These are phyloP conservation scores for Solanum rostratum DNA, from an alignment of 257 asterid genomes.

Conservation along the genomic window DNA sequence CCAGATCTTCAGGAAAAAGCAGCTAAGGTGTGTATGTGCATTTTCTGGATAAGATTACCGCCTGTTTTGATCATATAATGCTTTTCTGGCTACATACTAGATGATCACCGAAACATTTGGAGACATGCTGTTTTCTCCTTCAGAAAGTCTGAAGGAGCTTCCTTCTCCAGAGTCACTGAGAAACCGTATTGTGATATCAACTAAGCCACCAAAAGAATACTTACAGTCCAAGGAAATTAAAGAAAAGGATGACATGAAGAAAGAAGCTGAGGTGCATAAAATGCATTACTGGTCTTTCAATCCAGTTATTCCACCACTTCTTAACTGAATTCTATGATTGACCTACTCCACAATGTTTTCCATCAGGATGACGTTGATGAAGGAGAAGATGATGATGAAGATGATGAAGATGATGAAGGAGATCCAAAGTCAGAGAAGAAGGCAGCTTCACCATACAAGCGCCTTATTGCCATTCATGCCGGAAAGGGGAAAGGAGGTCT, in stretches of 20 bases:
- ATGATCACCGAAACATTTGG: conserved; percentile 76
- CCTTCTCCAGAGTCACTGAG: conserved; percentile 68
- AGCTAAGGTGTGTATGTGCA: conserved; percentile 41
- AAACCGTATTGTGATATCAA: conserved; percentile 44
- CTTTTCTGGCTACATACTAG: conserved; percentile 26
- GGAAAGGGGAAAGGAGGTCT: conserved; percentile 66
- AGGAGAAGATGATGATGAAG: conserved; percentile 28
- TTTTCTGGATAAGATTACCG: neutral
- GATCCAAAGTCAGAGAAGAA: conserved; percentile 23
- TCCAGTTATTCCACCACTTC: neutral
- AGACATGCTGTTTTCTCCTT: conserved; percentile 44
- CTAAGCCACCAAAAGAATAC: conserved; percentile 72
- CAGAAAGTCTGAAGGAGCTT: conserved; percentile 33
- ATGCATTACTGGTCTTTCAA: neutral
- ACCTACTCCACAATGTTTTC: neutral
- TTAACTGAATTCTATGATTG: neutral
- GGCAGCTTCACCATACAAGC: conserved; percentile 52
- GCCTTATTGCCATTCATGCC: conserved; percentile 67
- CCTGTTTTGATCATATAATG: neutral
- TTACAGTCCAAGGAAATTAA: conserved; percentile 22
- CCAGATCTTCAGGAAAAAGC: conserved; percentile 62
- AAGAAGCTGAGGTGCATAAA: conserved; percentile 27
- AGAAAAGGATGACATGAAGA: conserved; percentile 14
- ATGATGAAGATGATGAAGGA: conserved; percentile 34
- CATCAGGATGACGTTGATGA: conserved; percentile 32